Percentiles rank a stretch among this genome's conserved stretches.
These are phyloP conservation scores for Eucalyptus shirleyi DNA, from an alignment of 345 rosid genomes.

Conservation along the genomic window DNA sequence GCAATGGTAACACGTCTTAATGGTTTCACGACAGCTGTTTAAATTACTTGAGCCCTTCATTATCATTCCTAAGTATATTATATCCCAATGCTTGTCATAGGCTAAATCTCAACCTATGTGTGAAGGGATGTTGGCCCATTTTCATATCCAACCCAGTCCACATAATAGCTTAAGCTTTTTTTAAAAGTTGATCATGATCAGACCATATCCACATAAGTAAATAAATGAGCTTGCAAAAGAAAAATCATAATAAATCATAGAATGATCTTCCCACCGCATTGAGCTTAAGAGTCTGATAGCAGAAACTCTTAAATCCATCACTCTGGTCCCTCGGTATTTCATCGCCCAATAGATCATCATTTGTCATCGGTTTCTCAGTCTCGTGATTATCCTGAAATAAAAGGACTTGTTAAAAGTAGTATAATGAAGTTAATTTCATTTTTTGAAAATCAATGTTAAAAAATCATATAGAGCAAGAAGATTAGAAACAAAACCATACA, in stretches of 20 bases:
- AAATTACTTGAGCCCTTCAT: not conserved
- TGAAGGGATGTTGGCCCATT: not conserved
- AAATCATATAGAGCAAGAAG: not conserved
- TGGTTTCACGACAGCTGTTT: not conserved
- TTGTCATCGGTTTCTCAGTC: slow-evolving; percentile 50
- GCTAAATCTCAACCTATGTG: not conserved
- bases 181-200: not conserved
- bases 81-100: not conserved
- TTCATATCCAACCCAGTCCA: not conserved
- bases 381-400: slow-evolving; percentile 50
- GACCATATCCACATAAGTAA: not conserved
- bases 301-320: slow-evolving; percentile 40
- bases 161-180: not conserved
- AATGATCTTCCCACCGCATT: slow-evolving; percentile 43
- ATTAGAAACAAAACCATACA: not conserved
- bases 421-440: not conserved
- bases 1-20: not conserved
- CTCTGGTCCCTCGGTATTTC: slow-evolving; percentile 84
- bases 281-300: slow-evolving; percentile 60
- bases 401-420: not conserved
- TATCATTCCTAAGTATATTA: not conserved
- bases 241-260: not conserved
- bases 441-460: not conserved
- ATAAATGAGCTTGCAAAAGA: not conserved
- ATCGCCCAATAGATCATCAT: slow-evolving; percentile 95